Conservation (phyloP, 176 grass and related monocot genomes). For the Zea mays region DNA sequence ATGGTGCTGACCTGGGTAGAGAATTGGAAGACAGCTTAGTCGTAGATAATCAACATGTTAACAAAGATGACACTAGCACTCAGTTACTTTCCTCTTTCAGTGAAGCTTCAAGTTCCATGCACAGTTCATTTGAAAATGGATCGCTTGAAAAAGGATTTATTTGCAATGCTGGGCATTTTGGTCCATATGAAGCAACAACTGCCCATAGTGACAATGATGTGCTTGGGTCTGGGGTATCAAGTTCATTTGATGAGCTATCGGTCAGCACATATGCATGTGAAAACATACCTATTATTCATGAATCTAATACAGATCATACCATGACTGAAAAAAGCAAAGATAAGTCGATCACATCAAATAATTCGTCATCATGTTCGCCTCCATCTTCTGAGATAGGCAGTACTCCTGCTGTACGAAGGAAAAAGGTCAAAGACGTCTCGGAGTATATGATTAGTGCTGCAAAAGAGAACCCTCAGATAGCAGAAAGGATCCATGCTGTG, state of each 20-base stretch:
- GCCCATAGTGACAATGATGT: conserved; percentile 36
- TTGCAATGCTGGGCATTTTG: conserved; percentile 29
- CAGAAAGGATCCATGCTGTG: conserved; percentile 92
- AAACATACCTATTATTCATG: conserved; percentile 42
- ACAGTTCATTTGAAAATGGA: conserved; percentile 41
- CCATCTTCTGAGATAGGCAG: conserved; percentile 40
- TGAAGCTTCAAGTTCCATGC: conserved; percentile 55
- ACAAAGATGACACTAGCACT: conserved; percentile 45
- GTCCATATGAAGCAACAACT: conserved; percentile 32
- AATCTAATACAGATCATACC: conserved; percentile 38
- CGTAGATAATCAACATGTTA: conserved; percentile 44
- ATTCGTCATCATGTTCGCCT: conserved; percentile 48
- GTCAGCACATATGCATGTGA: conserved; percentile 38
- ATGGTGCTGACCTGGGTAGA: conserved; percentile 55
- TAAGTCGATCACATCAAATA: conserved; percentile 37
- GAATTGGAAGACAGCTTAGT: conserved; percentile 64
- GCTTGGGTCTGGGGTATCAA: conserved; percentile 44
- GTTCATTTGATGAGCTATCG: conserved; percentile 44
- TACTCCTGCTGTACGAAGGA: conserved; percentile 63
- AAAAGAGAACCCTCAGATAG: conserved; percentile 93
- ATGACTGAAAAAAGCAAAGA: conserved; percentile 42
- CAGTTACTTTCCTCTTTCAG: conserved; percentile 48
- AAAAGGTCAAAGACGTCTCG: conserved; percentile 94
- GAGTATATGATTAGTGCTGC: conserved; percentile 99
- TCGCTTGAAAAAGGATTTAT: conserved; percentile 43